phyloP scores from a whole-genome alignment of 257 asterid genomes.

The Jasminum sambac region DNA sequence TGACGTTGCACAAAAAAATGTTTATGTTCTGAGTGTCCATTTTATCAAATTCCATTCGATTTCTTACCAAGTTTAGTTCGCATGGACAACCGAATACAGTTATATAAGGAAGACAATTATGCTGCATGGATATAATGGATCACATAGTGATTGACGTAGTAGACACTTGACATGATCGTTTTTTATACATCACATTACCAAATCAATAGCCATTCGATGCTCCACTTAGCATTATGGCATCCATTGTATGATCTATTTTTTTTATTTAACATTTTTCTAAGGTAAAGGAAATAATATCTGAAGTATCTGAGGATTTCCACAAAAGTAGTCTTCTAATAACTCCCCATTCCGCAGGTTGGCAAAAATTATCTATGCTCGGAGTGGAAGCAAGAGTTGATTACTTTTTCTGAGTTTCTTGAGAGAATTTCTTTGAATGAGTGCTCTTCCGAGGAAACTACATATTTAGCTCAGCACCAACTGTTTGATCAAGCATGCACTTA shows the following conservation, averaged over 20 bases:
- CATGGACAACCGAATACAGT: background rate
- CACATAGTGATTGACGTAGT: too few relatives aligned
- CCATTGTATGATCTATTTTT: too few relatives aligned
- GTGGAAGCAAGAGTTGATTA: conserved; percentile 82
- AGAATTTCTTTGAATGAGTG: conserved; percentile 55
- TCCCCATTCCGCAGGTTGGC: conserved; percentile 46
- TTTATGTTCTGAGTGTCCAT: background rate
- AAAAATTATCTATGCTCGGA: conserved; percentile 58
- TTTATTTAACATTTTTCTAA: background rate
- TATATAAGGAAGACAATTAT: too few relatives aligned
- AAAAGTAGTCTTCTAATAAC: background rate
- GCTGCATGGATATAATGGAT: too few relatives aligned
- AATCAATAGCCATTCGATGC: too few relatives aligned
- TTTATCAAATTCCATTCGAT: background rate
- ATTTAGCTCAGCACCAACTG: conserved; percentile 92
- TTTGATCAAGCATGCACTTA: conserved; percentile 77
- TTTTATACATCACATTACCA: too few relatives aligned
- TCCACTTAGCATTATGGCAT: too few relatives aligned
- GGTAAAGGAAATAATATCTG: background rate
- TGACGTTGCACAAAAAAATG: background rate
- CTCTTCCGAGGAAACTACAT: conserved; percentile 47
- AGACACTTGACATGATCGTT: too few relatives aligned
- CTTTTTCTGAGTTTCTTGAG: conserved; percentile 87
- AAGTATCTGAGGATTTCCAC: background rate
- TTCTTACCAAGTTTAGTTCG: background rate